Evolutionary conservation across 345 rosid genomes (phyloP).

Genomic region (Stellera chamaejasme): DNA sequence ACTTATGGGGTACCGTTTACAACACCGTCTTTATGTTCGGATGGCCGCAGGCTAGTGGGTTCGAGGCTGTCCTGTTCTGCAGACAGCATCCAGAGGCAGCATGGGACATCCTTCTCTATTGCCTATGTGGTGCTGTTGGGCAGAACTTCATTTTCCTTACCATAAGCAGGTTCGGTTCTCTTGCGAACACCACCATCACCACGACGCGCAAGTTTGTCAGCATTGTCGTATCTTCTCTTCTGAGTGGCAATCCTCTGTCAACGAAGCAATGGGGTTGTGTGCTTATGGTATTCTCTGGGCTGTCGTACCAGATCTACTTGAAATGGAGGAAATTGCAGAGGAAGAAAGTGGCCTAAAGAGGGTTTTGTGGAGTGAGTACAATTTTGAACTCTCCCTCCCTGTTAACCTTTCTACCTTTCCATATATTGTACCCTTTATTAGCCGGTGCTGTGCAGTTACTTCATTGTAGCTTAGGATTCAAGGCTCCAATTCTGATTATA

Average conservation of each 20-base stretch:
- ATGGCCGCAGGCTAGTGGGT: conserved; percentile 68
- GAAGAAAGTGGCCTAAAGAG: conserved; percentile 54
- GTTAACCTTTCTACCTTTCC: conserved; percentile 7
- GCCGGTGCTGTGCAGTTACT: background rate
- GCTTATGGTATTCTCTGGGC: conserved; percentile 84
- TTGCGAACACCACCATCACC: conserved; percentile 88
- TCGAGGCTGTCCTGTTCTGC: conserved; percentile 63
- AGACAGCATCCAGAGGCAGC: conserved; percentile 86
- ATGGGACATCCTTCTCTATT: conserved; percentile 73
- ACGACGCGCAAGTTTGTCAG: conserved; percentile 91
- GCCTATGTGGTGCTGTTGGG: conserved; percentile 93
- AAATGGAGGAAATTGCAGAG: conserved; percentile 81
- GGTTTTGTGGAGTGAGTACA: background rate
- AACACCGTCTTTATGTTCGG: conserved; percentile 88
- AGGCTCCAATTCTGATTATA: too few relatives aligned
- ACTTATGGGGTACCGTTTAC: conserved; percentile 91
- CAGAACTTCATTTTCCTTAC: conserved; percentile 95
- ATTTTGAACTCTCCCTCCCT: conserved; percentile 5
- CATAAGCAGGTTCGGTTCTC: conserved; percentile 84
- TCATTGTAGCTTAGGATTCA: too few relatives aligned
- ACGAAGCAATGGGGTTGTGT: conserved; percentile 88
- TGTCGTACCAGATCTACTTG: conserved; percentile 87
- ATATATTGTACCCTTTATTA: conserved; percentile 3
- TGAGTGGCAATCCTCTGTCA: conserved; percentile 88
- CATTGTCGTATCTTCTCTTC: conserved; percentile 75